Evolutionary conservation across 2,329 filamentous ascomycete genomes (phyloP), one percentile per base, ranked within the genome.

Genomic region (Aspergillus sp.): DNA sequence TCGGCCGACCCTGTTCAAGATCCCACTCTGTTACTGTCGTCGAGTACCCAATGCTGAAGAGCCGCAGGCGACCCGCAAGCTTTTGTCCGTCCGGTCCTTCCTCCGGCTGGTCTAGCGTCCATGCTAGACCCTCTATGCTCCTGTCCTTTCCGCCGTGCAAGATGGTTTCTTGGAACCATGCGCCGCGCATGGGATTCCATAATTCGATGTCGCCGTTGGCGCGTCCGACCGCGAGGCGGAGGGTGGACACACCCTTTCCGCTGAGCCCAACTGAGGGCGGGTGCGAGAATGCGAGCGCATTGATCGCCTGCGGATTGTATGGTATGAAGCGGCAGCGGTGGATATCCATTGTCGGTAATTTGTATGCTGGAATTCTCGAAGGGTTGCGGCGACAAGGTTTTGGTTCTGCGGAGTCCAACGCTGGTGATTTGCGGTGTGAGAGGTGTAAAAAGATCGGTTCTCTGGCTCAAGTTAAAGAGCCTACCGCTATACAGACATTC

Each of bases 191-290:
- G 3, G 94, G 93, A 76, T 97, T 97, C 95, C 95, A 99, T 67
- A 99, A 93, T 80, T 99, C 95, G 69, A 99, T 95, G 73, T 97
- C 92, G 69, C 95, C 95, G 76, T 98, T 97, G 61, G 92, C 91
- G 68, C 95, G 89, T 63, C 95, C 95, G 70, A 99, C 86, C 2
- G 95, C 95, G 58, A 98, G 86, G 68, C 93, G 88, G 59, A 92
- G 84, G 56, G 84, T 87, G 64, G 83, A 85, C 23, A 84, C 83
- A 55, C 79, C 77, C 71, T 83, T 81, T 67, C 77, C 76, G 28
- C 73, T 67, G 66, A 75, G 71, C 68, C 78, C 79, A 75, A 76
- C 80, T 66, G 76, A 80, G 23, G 77, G 83, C 22, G 90, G 83
- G 75, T 97, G 91, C 6, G 95, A 97, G 77, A 99, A 98, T 68